Conservation (phyloP, 805 yeast genomes). For the Blastobotrys parvus region DNA sequence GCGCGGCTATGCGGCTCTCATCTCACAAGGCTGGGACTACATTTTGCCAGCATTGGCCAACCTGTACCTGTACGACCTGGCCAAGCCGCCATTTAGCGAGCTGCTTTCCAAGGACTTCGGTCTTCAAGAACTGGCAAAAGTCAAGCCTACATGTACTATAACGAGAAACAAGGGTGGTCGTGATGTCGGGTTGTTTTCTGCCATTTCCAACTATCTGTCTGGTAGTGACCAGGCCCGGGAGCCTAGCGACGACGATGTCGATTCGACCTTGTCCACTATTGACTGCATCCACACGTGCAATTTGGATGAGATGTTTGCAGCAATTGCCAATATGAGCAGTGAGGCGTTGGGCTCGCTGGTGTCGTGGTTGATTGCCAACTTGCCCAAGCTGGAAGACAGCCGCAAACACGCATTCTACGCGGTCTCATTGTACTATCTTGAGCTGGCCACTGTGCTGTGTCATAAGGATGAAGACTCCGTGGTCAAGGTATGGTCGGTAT, state of each 20-base stretch:
- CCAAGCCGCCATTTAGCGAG: not conserved
- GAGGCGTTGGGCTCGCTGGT: constrained; percentile 19
- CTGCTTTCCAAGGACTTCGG: not conserved
- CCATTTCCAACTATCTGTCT: constrained; percentile 85
- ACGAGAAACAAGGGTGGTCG: constrained; percentile 53
- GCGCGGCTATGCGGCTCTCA: constrained; percentile 42
- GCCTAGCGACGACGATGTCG: constrained; percentile 90
- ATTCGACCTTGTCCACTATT: constrained; percentile 68
- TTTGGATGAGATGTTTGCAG: constrained; percentile 46
- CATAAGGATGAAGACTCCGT: constrained; percentile 5
- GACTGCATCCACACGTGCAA: constrained; percentile 75
- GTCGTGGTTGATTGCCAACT: constrained; percentile 27
- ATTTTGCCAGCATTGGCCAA: constrained; percentile 52
- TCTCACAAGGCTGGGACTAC: constrained; percentile 49
- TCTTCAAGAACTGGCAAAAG: constrained; percentile 37
- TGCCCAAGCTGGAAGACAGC: constrained; percentile 14
- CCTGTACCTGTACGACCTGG: constrained; percentile 60
- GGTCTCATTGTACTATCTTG: constrained; percentile 24
- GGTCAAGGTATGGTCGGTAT: constrained; percentile 3
- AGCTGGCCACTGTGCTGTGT: constrained; percentile 13
- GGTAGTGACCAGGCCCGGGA: constrained; percentile 83
- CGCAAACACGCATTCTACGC: constrained; percentile 24
- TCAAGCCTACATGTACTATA: constrained; percentile 59
- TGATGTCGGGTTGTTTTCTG: constrained; percentile 73
- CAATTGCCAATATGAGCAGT: constrained; percentile 33